phyloP scores from a whole-genome alignment of 345 rosid genomes.

The Turritis glabra region DNA sequence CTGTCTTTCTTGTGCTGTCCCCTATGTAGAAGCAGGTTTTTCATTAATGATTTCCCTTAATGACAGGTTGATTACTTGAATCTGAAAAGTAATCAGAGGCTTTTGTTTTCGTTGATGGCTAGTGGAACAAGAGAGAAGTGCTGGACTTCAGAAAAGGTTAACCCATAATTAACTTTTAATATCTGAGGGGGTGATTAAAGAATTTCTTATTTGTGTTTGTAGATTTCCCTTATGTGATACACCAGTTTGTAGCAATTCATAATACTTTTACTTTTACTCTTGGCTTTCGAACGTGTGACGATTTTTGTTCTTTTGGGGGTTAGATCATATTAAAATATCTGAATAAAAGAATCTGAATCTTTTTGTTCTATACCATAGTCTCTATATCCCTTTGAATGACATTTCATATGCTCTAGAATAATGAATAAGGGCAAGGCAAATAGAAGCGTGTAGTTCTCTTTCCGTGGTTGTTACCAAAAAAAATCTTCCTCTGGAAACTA shows the following conservation, averaged over 20 bases:
- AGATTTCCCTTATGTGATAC: background rate
- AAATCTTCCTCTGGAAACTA: conserved; percentile 3
- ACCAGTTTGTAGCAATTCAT: conserved; percentile 7
- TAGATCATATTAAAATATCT: conserved; percentile 2
- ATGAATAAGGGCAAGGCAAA: conserved; percentile 3
- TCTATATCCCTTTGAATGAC: conserved; percentile 17
- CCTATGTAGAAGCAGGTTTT: background rate
- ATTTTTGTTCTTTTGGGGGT: background rate
- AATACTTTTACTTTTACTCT: background rate
- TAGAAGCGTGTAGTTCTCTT: background rate
- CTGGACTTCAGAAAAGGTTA: conserved; percentile 70
- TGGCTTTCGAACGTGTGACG: conserved; percentile 4
- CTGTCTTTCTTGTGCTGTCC: background rate
- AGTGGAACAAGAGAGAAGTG: conserved; percentile 48
- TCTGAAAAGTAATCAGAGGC: conserved; percentile 76
- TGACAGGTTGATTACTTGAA: conserved; percentile 87
- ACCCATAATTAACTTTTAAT: conserved; percentile 42
- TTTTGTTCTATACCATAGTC: conserved; percentile 18
- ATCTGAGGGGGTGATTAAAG: background rate
- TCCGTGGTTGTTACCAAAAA: background rate
- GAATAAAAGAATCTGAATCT: conserved; percentile 18
- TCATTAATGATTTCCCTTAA: background rate
- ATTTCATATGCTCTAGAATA: conserved; percentile 14
- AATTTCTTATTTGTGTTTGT: background rate
- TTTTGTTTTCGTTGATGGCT: conserved; percentile 47